Conservation (phyloP, 371 early-diverging fungal species). For the Basidiobolus heterosporus region DNA sequence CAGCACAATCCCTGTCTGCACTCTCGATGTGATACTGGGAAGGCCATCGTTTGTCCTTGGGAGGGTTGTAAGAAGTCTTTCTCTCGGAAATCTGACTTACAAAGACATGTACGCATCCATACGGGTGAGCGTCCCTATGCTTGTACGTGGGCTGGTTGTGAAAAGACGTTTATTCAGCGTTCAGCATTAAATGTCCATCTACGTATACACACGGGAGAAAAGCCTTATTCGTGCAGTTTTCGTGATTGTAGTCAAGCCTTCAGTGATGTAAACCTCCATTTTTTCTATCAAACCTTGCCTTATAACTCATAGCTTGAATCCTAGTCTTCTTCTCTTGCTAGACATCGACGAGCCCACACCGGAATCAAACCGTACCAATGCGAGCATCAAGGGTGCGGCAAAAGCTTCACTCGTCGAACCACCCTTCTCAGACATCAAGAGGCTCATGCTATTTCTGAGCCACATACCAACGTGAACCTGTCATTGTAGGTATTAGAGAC, state of each 20-base stretch:
- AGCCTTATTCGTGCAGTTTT: constrained; percentile 32
- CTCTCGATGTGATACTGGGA: background rate
- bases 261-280: constrained; percentile 29
- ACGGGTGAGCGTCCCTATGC: constrained; percentile 57
- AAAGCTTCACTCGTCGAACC: constrained; percentile 48
- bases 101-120: constrained; percentile 61
- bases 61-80: constrained; percentile 40
- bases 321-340: constrained; percentile 32
- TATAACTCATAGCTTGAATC: no score
- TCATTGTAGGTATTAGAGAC: no score
- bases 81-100: constrained; percentile 54
- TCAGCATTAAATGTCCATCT: constrained; percentile 47
- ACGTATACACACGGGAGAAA: constrained; percentile 49
- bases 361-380: constrained; percentile 55
- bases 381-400: constrained; percentile 44
- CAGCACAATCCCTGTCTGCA: no score
- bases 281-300: no score
- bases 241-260: constrained; percentile 16
- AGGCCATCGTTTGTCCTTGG: constrained; percentile 25
- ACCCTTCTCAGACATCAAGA: constrained; percentile 13
- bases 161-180: constrained; percentile 20
- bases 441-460: no score
- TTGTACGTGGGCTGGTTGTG: constrained; percentile 39
- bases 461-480: no score
- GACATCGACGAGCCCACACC: constrained; percentile 55